A percentile compares a stretch with the other conserved stretches of the same genome.
phyloP scores from a whole-genome alignment of 495 filamentous ascomycete genomes.

The Neurospora discreta region DNA sequence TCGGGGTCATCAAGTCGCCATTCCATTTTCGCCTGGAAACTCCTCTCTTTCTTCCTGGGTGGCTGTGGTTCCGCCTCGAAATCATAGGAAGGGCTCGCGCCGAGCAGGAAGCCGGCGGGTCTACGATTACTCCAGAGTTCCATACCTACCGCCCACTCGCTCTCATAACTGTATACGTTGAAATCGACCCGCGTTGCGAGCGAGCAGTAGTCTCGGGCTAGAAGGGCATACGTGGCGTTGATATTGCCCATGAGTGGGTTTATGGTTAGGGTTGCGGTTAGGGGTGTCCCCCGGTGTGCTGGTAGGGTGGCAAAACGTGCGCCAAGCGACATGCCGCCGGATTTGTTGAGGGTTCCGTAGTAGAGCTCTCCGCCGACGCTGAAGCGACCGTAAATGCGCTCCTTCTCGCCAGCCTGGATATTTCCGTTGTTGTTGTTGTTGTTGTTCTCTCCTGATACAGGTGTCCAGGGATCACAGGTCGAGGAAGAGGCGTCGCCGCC shows the following conservation, averaged over 20 bases:
- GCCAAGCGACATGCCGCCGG: constrained; percentile 67
- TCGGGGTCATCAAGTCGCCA: constrained; percentile 39
- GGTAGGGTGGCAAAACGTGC: constrained; percentile 85
- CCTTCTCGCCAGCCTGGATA: constrained; percentile 21
- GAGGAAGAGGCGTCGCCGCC: constrained; percentile 59
- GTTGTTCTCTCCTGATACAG: constrained; percentile 5
- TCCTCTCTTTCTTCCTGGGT: constrained; percentile 29
- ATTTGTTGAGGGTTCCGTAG: constrained; percentile 85
- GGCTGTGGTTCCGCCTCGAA: constrained; percentile 13
- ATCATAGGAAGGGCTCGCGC: constrained; percentile 15
- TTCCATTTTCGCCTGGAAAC: constrained; percentile 43
- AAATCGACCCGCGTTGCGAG: constrained; percentile 89
- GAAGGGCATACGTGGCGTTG: constrained; percentile 79
- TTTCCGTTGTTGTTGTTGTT: constrained; percentile 1
- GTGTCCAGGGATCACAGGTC: constrained; percentile 9
- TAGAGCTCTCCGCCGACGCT: constrained; percentile 88
- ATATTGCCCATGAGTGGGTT: constrained; percentile 91
- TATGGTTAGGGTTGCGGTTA: constrained; percentile 82
- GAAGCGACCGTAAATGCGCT: constrained; percentile 52
- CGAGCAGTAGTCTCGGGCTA: constrained; percentile 67
- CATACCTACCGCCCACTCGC: constrained; percentile 77
- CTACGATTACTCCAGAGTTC: constrained; percentile 68
- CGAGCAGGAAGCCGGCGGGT: constrained; percentile 30
- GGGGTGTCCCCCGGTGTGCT: constrained; percentile 70
- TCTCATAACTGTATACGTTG: constrained; percentile 97